Evolutionary conservation across 2,329 filamentous ascomycete genomes (phyloP), one percentile per base, ranked within the genome.

Genomic region (Aspergillus sp.): DNA sequence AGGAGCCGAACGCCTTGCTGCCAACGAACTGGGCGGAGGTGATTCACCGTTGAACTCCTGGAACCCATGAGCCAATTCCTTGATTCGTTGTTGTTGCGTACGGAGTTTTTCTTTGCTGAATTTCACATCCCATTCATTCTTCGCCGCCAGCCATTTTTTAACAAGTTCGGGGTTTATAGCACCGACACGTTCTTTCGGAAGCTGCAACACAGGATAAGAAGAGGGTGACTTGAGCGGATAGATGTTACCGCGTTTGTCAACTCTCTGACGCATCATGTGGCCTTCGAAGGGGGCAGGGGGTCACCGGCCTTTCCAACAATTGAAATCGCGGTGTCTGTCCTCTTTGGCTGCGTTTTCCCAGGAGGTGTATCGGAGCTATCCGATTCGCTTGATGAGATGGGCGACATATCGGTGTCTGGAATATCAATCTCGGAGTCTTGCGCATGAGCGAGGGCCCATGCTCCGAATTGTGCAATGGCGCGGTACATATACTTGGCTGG

Each of bases 401-500:
- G 91, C 39, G 90, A 79, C 8, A 79, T 74, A 51, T 90, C 86
- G 47, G 94, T 88, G 47, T 90, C 85, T 31, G 85, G 65, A 31
- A 95, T 91, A 12, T 93, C 86, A 43, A 95, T 90, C 1, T 81
- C 80, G 1, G 78, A 80, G 47, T 88, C 78, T 60, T 96, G 90
- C 0, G 90, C 89, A 51, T 85, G 77, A 1, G 90, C 88, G 19
- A 96, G 75, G 0, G 86, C 86, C 90, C 90, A 97, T 0, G 90
- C 89, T 2, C 90, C 86, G 59, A 98, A 97, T 54, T 96, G 91
- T 0, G 93, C 87, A 41, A 96, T 82, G 1, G 88, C 88, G 38
- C 91, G 81, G 63, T 89, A 97, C 90, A 97, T 96, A 68, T 86
- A 87, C 64, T 97, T 97, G 37, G 91, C 93, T 1, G 93, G 93